Evolutionary conservation across 306 rosid species (phyloP).

Genomic region (Leucaena leucocephala): DNA sequence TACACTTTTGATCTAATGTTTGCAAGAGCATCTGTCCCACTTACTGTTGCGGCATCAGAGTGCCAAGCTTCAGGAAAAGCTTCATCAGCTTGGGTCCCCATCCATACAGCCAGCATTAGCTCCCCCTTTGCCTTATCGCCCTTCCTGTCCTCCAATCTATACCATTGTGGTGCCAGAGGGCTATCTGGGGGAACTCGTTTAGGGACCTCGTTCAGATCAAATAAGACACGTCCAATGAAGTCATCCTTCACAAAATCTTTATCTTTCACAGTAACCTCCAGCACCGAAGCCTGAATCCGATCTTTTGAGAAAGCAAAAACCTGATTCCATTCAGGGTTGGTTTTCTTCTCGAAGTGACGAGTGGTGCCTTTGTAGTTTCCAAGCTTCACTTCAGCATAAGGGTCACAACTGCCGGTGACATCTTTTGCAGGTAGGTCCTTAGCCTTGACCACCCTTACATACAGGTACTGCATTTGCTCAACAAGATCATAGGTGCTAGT

Average conservation of each 20-base stretch:
- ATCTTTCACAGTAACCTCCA: slow-evolving; percentile 90
- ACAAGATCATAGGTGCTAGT: slow-evolving; percentile 96
- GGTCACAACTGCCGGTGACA: slow-evolving; percentile 94
- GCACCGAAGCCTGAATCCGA: slow-evolving; percentile 78
- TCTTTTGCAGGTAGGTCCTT: slow-evolving; percentile 83
- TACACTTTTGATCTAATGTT: slow-evolving; percentile 91
- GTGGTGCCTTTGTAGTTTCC: slow-evolving; percentile 97
- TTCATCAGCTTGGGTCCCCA: slow-evolving; percentile 99
- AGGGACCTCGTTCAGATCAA: slow-evolving; percentile 86
- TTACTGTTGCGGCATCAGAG: slow-evolving; percentile 87
- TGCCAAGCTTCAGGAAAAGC: slow-evolving; percentile 99
- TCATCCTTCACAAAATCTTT: slow-evolving; percentile 92
- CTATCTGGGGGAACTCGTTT: slow-evolving; percentile 96
- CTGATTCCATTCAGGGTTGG: slow-evolving; percentile 92
- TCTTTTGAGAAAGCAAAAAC: slow-evolving; percentile 93
- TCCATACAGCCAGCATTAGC: slow-evolving; percentile 98
- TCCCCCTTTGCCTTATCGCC: slow-evolving; percentile 78
- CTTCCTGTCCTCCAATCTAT: slow-evolving; percentile 78
- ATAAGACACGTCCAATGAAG: slow-evolving; percentile 72
- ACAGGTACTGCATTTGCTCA: slow-evolving; percentile 99
- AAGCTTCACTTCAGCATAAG: slow-evolving; percentile 83
- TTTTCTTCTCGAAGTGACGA: slow-evolving; percentile 91
- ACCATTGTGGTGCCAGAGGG: slow-evolving; percentile 96
- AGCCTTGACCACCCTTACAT: slow-evolving; percentile 91
- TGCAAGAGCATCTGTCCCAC: slow-evolving; percentile 86